These are phyloP conservation scores for Phytophthora capsici DNA, from an alignment of 352 stramenopile genomes.

Conservation along the genomic window DNA sequence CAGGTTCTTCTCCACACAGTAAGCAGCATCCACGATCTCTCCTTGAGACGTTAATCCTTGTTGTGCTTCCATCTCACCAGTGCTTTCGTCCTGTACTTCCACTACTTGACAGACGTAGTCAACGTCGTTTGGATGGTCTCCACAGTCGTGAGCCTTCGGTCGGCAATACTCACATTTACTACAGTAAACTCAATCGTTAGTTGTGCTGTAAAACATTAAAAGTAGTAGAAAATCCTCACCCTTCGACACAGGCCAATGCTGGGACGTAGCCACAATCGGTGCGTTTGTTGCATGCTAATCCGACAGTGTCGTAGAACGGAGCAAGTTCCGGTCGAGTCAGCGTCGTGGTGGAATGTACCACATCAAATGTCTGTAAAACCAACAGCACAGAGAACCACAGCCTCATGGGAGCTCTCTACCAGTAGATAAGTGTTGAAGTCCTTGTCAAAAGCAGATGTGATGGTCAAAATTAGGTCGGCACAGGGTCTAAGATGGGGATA, in stretches of 20 bases:
- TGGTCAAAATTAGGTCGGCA: conserved; percentile 4
- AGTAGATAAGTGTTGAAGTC: conserved; percentile 11
- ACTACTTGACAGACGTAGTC: conserved; percentile 59
- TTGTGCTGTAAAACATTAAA: not conserved
- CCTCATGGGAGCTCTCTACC: not conserved
- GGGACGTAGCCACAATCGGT: conserved; percentile 77
- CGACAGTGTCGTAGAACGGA: conserved; percentile 45
- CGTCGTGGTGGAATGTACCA: conserved; percentile 1
- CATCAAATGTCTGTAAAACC: not conserved
- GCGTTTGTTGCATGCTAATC: conserved; percentile 51
- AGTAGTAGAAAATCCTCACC: conserved; percentile 27
- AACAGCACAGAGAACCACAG: not conserved
- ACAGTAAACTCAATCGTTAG: not conserved
- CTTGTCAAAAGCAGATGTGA: conserved; percentile 20
- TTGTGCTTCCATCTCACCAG: conserved; percentile 35
- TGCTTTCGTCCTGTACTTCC: conserved; percentile 35
- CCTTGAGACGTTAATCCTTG: conserved; percentile 36
- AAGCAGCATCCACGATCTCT: conserved; percentile 49
- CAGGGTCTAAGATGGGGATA: not conserved
- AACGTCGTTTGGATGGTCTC: conserved; percentile 45
- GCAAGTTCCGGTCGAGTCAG: conserved; percentile 7
- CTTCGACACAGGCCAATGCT: conserved; percentile 66
- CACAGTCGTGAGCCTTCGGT: conserved; percentile 54
- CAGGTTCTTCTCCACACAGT: conserved; percentile 83
- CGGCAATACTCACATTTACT: conserved; percentile 75